Percentiles rank a stretch among this genome's conserved stretches.
These are phyloP conservation scores for Candida frijolesensis DNA, from an alignment of 1,139 yeast genomes.

Conservation along the genomic window DNA sequence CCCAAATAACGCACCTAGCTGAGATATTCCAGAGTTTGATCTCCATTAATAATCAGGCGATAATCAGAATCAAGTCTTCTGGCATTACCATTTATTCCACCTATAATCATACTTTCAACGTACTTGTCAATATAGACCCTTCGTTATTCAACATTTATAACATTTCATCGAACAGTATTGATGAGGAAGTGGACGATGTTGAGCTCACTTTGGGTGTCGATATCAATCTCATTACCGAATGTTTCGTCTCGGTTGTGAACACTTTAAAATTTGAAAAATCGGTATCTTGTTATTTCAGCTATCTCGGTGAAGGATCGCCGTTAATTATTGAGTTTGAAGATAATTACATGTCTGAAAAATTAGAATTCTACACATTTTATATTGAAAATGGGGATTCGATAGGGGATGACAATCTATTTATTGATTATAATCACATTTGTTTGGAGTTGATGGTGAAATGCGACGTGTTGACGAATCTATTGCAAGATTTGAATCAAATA, in stretches of 20 bases:
- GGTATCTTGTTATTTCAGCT: constrained; percentile 39
- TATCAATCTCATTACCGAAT: constrained; percentile 35
- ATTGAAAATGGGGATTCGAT: constrained; percentile 32
- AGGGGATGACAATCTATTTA: constrained; percentile 31
- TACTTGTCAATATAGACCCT: constrained; percentile 38
- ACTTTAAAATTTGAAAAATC: constrained; percentile 18
- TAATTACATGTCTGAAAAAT: constrained; percentile 63
- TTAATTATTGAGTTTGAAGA: constrained; percentile 75
- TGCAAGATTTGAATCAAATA: constrained; percentile 69
- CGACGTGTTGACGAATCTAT: constrained; percentile 60
- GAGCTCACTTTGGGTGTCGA: constrained; percentile 44
- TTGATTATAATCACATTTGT: constrained; percentile 53
- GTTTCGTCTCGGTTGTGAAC: constrained; percentile 30
- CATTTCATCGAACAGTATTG: constrained; percentile 19
- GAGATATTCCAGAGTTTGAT: constrained; percentile 40
- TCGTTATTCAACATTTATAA: constrained; percentile 36
- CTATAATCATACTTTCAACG: constrained; percentile 41
- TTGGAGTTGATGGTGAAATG: constrained; percentile 72
- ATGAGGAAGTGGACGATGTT: constrained; percentile 11
- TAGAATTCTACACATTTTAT: constrained; percentile 66
- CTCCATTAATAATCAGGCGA: constrained; percentile 36
- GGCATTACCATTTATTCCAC: constrained; percentile 41
- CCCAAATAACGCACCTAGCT: constrained; percentile 41
- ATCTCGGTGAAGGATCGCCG: constrained; percentile 62
- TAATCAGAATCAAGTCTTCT: constrained; percentile 33